phyloP scores from a whole-genome alignment of 805 yeast genomes.

The Wickerhamomyces strasburgensis region DNA sequence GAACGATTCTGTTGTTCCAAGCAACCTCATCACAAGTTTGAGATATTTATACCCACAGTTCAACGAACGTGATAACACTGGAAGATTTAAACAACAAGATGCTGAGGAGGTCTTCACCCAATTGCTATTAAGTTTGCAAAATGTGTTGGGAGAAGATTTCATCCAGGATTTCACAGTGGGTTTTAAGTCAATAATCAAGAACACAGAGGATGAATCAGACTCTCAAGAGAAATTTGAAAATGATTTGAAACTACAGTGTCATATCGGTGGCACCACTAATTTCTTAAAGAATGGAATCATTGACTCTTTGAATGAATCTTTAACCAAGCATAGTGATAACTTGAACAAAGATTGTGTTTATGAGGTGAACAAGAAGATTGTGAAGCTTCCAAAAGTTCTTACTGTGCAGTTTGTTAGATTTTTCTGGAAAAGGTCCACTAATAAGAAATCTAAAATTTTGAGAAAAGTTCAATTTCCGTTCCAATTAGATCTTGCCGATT shows the following conservation, averaged over 20 bases:
- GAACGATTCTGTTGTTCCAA: constrained; percentile 56
- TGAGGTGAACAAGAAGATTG: constrained; percentile 52
- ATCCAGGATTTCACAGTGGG: constrained; percentile 59
- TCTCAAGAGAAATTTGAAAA: constrained; percentile 48
- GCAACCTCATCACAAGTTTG: constrained; percentile 56
- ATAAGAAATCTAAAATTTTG: constrained; percentile 86
- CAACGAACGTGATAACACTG: constrained; percentile 65
- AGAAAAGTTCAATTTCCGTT: constrained; percentile 94
- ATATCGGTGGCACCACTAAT: constrained; percentile 79
- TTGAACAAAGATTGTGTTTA: constrained; percentile 70
- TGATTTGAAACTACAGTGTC: constrained; percentile 78
- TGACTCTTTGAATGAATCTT: constrained; percentile 65
- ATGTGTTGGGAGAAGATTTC: constrained; percentile 42
- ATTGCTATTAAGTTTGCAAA: constrained; percentile 49
- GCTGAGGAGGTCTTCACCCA: constrained; percentile 95
- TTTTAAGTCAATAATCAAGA: constrained; percentile 58
- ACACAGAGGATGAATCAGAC: constrained; percentile 50
- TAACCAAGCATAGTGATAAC: constrained; percentile 72
- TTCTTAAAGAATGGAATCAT: constrained; percentile 81
- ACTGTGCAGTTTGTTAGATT: constrained; percentile 92
- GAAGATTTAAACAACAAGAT: constrained; percentile 89
- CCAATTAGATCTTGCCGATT: constrained; percentile 81
- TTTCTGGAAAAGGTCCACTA: constrained; percentile 91
- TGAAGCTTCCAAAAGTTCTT: constrained; percentile 79
- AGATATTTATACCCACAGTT: constrained; percentile 82